Evolutionary conservation across 2,329 filamentous ascomycete species (phyloP), one percentile per base, ranked within the genome.

Genomic region (Fusarium sp.): DNA sequence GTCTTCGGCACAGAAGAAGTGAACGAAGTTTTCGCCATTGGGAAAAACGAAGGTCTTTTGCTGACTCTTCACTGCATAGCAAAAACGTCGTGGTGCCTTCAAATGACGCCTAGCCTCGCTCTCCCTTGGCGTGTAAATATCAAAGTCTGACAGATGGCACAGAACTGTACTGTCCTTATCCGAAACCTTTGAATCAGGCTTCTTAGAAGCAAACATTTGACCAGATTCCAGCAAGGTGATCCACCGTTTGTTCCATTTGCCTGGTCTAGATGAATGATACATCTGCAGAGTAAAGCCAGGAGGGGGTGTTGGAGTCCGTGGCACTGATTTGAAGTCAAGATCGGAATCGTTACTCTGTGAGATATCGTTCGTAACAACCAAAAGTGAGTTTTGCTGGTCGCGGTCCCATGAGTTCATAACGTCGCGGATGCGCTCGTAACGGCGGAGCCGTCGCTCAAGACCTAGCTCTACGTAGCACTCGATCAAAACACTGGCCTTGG

Each of bases 361-460:
- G 4, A 84, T 80, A 40, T 89, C 86, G 4, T 86, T 83, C 16
- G 90, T 85, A 57, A 91, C 81, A 24, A 98, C 85, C 20, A 92
- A 81, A 16, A 98, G 83, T 10, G 87, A 85, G 75, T 97, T 96
- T 72, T 94, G 91, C 4, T 86, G 84, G 77, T 97, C 94, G 45
- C 86, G 85, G 65, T 97, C 93, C 95, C 95, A 98, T 1, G 94
- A 97, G 78, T 97, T 97, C 86, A 98, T 88, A 24, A 97, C 88
- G 75, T 97, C 93, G 64, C 93, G 89, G 32, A 98, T 87, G 67
- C 89, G 89, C 81, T 98, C 95, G 77, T 97, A 98, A 41, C 90
- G 90, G 42, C 95, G 91, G 27, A 98, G 81, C 1, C 92, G 91
- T 41, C 95, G 89, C 78, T 97, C 92, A 3, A 98, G 84, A 30